phyloP scores from a whole-genome alignment of 495 filamentous ascomycete species.

The Pyronema omphalodes region DNA sequence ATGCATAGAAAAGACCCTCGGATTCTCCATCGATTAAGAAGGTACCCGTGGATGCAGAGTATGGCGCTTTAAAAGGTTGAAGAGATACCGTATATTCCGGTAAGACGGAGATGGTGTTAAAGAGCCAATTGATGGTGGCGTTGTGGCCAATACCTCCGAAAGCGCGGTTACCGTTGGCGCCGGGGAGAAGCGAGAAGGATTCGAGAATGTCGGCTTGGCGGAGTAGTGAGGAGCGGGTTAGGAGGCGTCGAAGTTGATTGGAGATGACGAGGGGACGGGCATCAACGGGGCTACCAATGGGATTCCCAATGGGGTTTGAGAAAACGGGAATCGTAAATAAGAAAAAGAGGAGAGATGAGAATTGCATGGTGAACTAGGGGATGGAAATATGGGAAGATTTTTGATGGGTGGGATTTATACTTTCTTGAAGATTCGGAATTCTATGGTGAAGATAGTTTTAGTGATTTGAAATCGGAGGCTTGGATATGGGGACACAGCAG shows the following conservation, averaged over 20 bases:
- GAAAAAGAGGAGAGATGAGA: no score
- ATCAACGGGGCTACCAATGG: neutral
- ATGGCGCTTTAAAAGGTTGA: constrained; percentile 7
- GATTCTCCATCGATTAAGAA: constrained; percentile 30
- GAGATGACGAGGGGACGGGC: constrained; percentile 9
- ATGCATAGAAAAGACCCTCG: constrained; percentile 30
- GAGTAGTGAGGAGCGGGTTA: constrained; percentile 4
- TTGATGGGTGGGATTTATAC: no score
- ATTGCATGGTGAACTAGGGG: no score
- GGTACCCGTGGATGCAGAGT: constrained; percentile 25
- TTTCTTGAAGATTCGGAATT: no score
- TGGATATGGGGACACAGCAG: no score
- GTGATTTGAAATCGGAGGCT: no score
- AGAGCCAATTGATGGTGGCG: constrained; percentile 42
- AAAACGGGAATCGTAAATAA: no score
- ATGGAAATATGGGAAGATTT: no score
- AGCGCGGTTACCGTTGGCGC: constrained; percentile 8
- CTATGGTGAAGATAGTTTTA: no score
- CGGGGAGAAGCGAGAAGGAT: constrained; percentile 1
- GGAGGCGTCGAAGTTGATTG: constrained; percentile 9
- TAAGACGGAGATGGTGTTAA: constrained; percentile 32
- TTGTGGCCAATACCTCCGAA: constrained; percentile 30
- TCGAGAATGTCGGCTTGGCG: constrained; percentile 5
- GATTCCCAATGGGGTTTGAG: no score
- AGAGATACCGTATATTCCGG: constrained; percentile 36